Base-by-base conservation (phyloP, 108 stramenopile species). In the Seminavis robusta region DNA sequence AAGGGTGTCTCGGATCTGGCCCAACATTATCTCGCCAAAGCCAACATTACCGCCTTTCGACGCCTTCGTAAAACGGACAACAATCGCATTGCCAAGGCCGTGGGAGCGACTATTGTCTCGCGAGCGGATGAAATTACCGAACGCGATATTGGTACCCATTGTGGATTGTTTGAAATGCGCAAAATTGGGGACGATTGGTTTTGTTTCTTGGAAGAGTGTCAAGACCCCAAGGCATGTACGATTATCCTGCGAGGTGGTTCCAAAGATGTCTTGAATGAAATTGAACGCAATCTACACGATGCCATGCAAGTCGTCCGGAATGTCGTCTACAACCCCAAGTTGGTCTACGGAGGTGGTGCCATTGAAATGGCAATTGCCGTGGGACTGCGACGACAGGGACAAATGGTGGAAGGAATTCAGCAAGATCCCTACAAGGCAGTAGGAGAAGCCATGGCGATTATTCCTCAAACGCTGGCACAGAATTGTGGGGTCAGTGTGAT, bases 271-370 rank as follows among this genome's bases (percentile, higher is more conserved):
- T 77, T 99, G 52, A 99, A 98, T 76, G 99, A 99, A 84, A 79
- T 99, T 41, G 99, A 99, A 74, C 83, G 99, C 38, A 99, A 98
- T 65, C 69, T 99, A 43, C 86, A 89, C 49, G 99, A 99, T 85
- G 99, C 99, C 61, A 98, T 99, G 97, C 96, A 97, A 73, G 98
- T 99, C 21, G 97, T 98, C 42, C 84, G 97, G 4, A 99, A 99
- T 74, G 92, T 99, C 37, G 95, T 99, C 20, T 95, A 96, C 65
- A 96, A 96, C 64, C 95, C 96, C 37, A 87, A 94, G 67, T 73
- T 99, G 24, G 63, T 99, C 37, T 97, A 97, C n/a, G 99, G 99
- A 24, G 99, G 99, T 19, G 99, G 97, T 28, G 97, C 98, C 21
- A 97, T 97, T 13, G 99, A 99, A 85, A 98, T 99, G 97, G 97